A percentile compares a stretch with the other conserved stretches of the same genome.
phyloP scores from a whole-genome alignment of 495 filamentous ascomycete genomes.

The Podospora fimiseda region DNA sequence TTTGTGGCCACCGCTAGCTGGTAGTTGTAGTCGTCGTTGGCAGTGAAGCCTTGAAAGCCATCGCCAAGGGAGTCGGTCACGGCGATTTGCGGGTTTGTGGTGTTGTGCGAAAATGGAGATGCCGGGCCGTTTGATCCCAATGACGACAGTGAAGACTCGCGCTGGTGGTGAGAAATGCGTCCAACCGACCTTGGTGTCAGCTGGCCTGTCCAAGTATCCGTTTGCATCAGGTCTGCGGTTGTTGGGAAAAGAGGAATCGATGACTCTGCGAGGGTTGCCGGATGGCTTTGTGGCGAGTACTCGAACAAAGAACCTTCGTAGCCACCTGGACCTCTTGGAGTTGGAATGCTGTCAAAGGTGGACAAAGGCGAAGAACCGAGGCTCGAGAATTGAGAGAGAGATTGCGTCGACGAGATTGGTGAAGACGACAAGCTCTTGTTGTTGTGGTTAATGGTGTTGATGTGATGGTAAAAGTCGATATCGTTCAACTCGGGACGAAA shows the following conservation, averaged over 20 bases:
- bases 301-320: constrained; percentile 27
- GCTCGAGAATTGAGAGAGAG: constrained; percentile 24
- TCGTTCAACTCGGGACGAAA: not conserved
- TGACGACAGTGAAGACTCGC: constrained; percentile 51
- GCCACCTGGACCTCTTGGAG: constrained; percentile 22
- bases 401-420: constrained; percentile 26
- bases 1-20: constrained; percentile 27
- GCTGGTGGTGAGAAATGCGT: constrained; percentile 38
- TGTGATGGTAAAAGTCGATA: constrained; percentile 16
- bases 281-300: constrained; percentile 21
- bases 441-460: constrained; percentile 19
- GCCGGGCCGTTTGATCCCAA: constrained; percentile 48
- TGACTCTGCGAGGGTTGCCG: constrained; percentile 21
- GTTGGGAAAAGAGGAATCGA: constrained; percentile 22
- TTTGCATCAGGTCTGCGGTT: constrained; percentile 36
- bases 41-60: constrained; percentile 31
- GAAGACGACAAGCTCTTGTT: constrained; percentile 24
- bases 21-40: constrained; percentile 36
- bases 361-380: constrained; percentile 29
- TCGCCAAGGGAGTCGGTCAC: constrained; percentile 36
- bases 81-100: constrained; percentile 48
- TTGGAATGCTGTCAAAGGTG: constrained; percentile 34
- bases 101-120: constrained; percentile 48
- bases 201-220: constrained; percentile 37
- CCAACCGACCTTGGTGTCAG: constrained; percentile 36